These are phyloP conservation scores for Globisporangium emineosum DNA, from an alignment of 352 stramenopile genomes.

Conservation along the genomic window DNA sequence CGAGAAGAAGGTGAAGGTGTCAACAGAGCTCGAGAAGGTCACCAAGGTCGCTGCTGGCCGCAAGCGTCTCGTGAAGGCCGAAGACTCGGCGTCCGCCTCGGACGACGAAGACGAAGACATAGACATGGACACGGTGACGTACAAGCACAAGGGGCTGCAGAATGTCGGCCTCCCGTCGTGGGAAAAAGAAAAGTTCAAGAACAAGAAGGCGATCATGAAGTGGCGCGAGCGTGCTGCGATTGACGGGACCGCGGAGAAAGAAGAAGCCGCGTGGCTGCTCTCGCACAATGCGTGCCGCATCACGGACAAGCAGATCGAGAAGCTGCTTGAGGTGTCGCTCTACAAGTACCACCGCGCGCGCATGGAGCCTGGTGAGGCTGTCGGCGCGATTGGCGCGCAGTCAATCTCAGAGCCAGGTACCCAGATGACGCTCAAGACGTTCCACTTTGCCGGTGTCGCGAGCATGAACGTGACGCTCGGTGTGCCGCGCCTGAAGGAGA, in stretches of 20 bases:
- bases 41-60: constrained; percentile 33
- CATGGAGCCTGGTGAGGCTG: constrained; percentile 95
- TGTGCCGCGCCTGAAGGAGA: constrained; percentile 98
- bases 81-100: constrained; percentile 15
- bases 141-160: constrained; percentile 68
- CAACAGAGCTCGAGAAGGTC: constrained; percentile 63
- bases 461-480: constrained; percentile 99
- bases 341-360: constrained; percentile 85
- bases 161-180: constrained; percentile 56
- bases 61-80: constrained; percentile 52
- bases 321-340: constrained; percentile 70
- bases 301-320: constrained; percentile 75
- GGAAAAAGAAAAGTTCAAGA: constrained; percentile 61
- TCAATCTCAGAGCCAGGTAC: constrained; percentile 96
- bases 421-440: constrained; percentile 98
- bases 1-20: constrained; percentile 57
- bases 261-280: constrained; percentile 75
- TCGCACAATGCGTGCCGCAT: constrained; percentile 92
- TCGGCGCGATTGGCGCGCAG: constrained; percentile 96
- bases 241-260: constrained; percentile 51
- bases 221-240: constrained; percentile 56
- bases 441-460: constrained; percentile 99
- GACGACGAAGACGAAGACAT: constrained; percentile 44
- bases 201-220: constrained; percentile 31
- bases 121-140: constrained; percentile 41